These are phyloP conservation scores for Schwanniomyces vanrijiae DNA, from an alignment of 805 yeast species.

Conservation along the genomic window DNA sequence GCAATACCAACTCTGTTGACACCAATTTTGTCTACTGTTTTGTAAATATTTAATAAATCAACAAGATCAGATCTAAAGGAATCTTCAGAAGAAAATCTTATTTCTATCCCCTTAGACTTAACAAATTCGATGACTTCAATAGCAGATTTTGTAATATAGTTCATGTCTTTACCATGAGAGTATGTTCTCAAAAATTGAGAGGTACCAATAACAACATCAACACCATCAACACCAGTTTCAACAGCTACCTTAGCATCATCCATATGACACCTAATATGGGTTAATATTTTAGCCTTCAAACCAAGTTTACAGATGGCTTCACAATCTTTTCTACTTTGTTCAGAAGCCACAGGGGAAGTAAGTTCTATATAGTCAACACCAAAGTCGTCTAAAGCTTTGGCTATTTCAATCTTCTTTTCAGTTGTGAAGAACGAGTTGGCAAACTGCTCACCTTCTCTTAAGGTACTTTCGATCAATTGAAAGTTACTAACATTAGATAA, in stretches of 20 bases:
- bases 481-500: slow-evolving; percentile 85
- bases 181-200: slow-evolving; percentile 92
- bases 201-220: slow-evolving; percentile 96
- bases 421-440: slow-evolving; percentile 95
- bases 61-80: slow-evolving; percentile 96
- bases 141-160: slow-evolving; percentile 93
- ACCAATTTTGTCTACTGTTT: slow-evolving; percentile 95
- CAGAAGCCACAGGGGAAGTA: slow-evolving; percentile 97
- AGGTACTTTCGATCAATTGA: slow-evolving; percentile 91
- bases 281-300: slow-evolving; percentile 89
- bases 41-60: slow-evolving; percentile 90
- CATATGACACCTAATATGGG: slow-evolving; percentile 98
- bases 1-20: slow-evolving; percentile 99
- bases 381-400: slow-evolving; percentile 94
- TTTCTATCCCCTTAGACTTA: slow-evolving; percentile 94
- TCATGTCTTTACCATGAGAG: slow-evolving; percentile 98
- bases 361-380: slow-evolving; percentile 98
- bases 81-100: slow-evolving; percentile 95
- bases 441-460: slow-evolving; percentile 98
- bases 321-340: slow-evolving; percentile 89
- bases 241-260: slow-evolving; percentile 98
- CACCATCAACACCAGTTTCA: slow-evolving; percentile 98
- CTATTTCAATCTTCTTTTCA: slow-evolving; percentile 94
- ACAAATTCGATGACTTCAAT: slow-evolving; percentile 96
- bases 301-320: slow-evolving; percentile 98